Conservation (phyloP, 2,329 filamentous ascomycete species). For the Talaromyces islandicus region DNA sequence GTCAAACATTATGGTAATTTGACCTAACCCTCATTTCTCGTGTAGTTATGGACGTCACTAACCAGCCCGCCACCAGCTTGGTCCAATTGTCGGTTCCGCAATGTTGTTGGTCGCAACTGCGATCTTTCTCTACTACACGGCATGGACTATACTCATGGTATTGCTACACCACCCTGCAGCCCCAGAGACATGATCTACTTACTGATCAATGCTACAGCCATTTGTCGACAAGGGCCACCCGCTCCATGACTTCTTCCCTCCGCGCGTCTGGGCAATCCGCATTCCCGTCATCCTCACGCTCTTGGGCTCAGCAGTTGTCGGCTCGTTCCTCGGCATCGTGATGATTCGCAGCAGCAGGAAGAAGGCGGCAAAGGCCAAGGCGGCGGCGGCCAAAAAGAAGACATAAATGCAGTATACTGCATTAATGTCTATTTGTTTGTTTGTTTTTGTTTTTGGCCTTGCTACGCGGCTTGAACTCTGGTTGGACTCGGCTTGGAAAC, state of each 20-base stretch:
- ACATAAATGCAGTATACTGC: slow-evolving; percentile 3
- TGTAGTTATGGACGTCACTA: neutral
- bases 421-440: too few species aligned
- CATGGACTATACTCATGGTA: slow-evolving; percentile 98
- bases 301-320: slow-evolving; percentile 85
- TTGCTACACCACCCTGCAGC: neutral
- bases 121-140: slow-evolving; percentile 86
- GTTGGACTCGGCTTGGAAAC: neutral
- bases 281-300: slow-evolving; percentile 96
- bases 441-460: neutral
- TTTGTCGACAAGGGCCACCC: slow-evolving; percentile 95
- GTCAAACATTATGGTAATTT: neutral
- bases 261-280: slow-evolving; percentile 96
- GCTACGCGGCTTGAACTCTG: neutral
- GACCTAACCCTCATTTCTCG: neutral
- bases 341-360: slow-evolving; percentile 99
- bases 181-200: neutral
- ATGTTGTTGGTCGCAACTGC: slow-evolving; percentile 69
- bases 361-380: slow-evolving; percentile 90
- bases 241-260: slow-evolving; percentile 90
- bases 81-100: slow-evolving; percentile 72
- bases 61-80: slow-evolving; percentile 59
- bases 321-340: slow-evolving; percentile 89
- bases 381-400: slow-evolving; percentile 73
- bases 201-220: slow-evolving; percentile 53